phyloP scores from a whole-genome alignment of 202 grass and related monocot species.

The Miscanthus sacchariflorus region DNA sequence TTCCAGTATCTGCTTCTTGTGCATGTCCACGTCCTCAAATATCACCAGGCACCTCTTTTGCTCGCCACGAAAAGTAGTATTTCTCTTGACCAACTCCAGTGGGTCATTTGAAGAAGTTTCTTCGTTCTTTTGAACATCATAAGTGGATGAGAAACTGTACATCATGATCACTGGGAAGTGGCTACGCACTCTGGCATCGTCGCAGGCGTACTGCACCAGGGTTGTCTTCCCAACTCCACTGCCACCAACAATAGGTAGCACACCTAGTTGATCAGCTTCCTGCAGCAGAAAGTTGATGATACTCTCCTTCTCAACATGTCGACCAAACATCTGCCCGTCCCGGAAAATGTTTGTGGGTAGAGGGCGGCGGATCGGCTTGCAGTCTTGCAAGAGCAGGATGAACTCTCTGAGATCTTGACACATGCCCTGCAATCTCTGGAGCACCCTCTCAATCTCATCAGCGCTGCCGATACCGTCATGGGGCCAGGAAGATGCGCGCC shows the following conservation, averaged over 20 bases:
- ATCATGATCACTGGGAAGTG: slow-evolving; percentile 46
- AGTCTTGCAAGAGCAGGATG: slow-evolving; percentile 52
- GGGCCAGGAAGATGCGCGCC: too few species aligned
- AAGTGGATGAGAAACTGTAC: neutral
- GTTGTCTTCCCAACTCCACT: slow-evolving; percentile 53
- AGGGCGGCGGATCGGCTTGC: slow-evolving; percentile 1
- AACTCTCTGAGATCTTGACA: slow-evolving; percentile 47
- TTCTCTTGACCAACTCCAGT: too few species aligned
- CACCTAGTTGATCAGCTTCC: neutral
- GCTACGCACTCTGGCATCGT: slow-evolving; percentile 43
- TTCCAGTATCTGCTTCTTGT: too few species aligned
- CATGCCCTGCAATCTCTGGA: slow-evolving; percentile 26
- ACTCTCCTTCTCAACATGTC: slow-evolving; percentile 57
- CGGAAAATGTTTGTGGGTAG: slow-evolving; percentile 49
- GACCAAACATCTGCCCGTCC: slow-evolving; percentile 59
- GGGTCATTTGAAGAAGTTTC: too few species aligned
- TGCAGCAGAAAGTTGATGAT: slow-evolving; percentile 60
- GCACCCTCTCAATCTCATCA: slow-evolving; percentile 23
- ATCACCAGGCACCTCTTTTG: too few species aligned
- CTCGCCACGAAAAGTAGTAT: too few species aligned
- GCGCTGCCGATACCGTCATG: neutral
- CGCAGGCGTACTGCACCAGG: slow-evolving; percentile 50
- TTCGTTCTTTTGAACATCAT: too few species aligned
- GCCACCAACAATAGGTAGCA: neutral
- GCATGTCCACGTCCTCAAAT: too few species aligned